phyloP scores from a whole-genome alignment of 306 rosid genomes.

The apple (Malus domestica) region ASM211411v1 NC_041790.1:36058001-36058500 shows the following conservation, averaged over 20 bases:
- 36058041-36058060: too few species aligned
- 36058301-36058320: background rate
- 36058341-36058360: background rate
- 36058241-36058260: too few species aligned
- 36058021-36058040: background rate
- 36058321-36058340: background rate
- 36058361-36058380: conserved; percentile 23
- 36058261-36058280: background rate
- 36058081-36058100: too few species aligned
- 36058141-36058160: too few species aligned
- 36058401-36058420: conserved; percentile 1
- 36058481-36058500: conserved; percentile 16
- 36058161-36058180: too few species aligned
- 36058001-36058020: background rate
- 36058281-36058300: background rate
- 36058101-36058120: accelerated
- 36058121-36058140: too few species aligned
- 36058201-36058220: too few species aligned
- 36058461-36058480: conserved; percentile 16
- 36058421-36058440: background rate
- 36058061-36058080: too few species aligned
- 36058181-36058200: too few species aligned
- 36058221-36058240: too few species aligned
- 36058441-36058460: background rate
- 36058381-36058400: background rate